Evolutionary conservation across 2,329 filamentous ascomycete genomes (phyloP), one percentile per base, ranked within the genome.

Genomic region (Tolypocladium album): DNA sequence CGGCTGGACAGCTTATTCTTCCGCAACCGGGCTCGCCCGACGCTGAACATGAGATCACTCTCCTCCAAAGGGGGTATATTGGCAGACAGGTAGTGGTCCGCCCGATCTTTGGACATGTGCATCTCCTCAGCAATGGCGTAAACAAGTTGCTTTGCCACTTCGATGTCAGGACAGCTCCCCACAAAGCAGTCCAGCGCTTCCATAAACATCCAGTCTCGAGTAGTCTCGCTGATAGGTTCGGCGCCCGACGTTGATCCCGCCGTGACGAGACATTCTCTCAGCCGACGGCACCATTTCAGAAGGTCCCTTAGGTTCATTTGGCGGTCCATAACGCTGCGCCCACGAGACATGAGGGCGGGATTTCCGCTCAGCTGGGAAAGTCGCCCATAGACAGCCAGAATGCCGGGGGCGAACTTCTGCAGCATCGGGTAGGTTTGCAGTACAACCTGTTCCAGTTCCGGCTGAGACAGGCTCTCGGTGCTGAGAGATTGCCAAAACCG

Each of bases 101-200:
- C 86, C 62, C 90, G 82, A 70, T 95, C 89, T 59, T 88, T 87
- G 40, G 94, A 88, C 61, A 97, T 85, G 60, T 92, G 90, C 75
- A 99, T 88, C 67, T 92, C 88, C 73, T 95, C 86, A 0, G 92
- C 92, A 62, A 97, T 90, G 53, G 82, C 83, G 56, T 81, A 78
- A 52, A 88, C 83, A 39, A 95, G 76, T 5, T 78, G 74, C 55
- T 78, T 75, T 57, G 86, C 84, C 38, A 86, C 76, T 15, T 82
- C 78, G 38, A 81, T 80, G 60, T 88, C 88, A 12, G 88, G 87
- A 55, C 94, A 78, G 69, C 88, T 90, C 59, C 89, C 90, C 50
- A 90, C 87, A 72, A 99, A 97, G 69, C 92, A 95, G 72, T 99
- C 94, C 58, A 94, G 82, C 0, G 92, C 90, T 70, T 99, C 94